Base-by-base conservation (phyloP, 2,329 filamentous ascomycete species). In the Exophiala aquamarina region DNA sequence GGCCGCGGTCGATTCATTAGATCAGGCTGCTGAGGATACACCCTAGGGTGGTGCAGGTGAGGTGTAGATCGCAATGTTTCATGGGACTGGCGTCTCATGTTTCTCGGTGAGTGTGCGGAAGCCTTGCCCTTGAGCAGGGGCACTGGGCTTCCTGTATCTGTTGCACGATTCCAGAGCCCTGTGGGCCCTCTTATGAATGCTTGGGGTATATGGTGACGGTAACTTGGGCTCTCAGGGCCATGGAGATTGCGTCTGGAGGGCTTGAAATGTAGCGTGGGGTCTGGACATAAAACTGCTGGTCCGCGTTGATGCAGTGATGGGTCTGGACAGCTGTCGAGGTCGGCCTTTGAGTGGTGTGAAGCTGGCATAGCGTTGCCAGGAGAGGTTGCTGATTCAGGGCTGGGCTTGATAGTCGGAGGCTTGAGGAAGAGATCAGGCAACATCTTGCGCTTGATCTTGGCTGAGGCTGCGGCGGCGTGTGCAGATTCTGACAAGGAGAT, bases 61-160 rank as follows among this genome's bases (percentile, higher is more conserved):
- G 37, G 41, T 2, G 26, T 28, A 3, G 33, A 15, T 21, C 46
- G 32, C 44, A 41, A 53, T 15, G 37, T 21, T 34, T 42, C 44
- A 26, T 53, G 45, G 33, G 44, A 33, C 14, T 34, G 37, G 5
- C 31, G 41, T 38, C 44, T 43, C 19, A 40, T 43, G 4, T 23
- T 41, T 31, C 26, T 35, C 5, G 38, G 33, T 20, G 47, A 33
- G 2, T 11, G 7, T 36, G 49, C 42, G 19, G 50, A 43, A 21
- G 47, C 32, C 36, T 41, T 53, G 21, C 29, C 26, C 42, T 47
- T 59, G 23, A 49, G 21, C 19, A 55, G 29, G 3, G 58, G 54
- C 50, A 59, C 50, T 14, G 58, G 58, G 40, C 56, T 59, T n/a
- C 58, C 58, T 20, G 57, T 59, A 15, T 55, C 47, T 23, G 47